phyloP scores from a whole-genome alignment of 2,329 filamentous ascomycete species.

The Stromatinia cepivora region DNA sequence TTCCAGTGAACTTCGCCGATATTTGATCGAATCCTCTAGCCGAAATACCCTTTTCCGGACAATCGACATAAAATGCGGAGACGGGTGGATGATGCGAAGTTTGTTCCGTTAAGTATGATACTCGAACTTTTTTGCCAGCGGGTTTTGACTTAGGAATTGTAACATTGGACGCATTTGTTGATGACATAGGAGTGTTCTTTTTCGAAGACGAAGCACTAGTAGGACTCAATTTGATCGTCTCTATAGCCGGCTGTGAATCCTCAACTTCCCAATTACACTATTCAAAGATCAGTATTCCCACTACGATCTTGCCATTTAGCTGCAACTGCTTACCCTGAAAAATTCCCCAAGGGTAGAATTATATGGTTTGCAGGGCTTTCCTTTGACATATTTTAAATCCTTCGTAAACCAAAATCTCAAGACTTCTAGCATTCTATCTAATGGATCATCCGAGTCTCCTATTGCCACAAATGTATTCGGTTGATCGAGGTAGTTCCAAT shows the following conservation, averaged over 20 bases:
- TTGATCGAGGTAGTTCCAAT: conserved; percentile 97
- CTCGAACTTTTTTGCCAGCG: conserved; percentile 63
- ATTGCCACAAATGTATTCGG: conserved; percentile 83
- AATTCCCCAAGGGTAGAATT: conserved; percentile 97
- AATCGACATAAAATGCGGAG: conserved; percentile 92
- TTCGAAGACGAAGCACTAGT: conserved; percentile 18
- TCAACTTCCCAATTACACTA: conserved; percentile 95
- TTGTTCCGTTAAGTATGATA: conserved; percentile 96
- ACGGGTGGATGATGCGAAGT: conserved; percentile 97
- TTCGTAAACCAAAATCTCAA: conserved; percentile 99
- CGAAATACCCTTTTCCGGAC: conserved; percentile 83
- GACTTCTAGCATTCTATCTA: conserved; percentile 93
- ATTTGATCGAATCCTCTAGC: conserved; percentile 94
- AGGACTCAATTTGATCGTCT: conserved; percentile 26
- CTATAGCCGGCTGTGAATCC: conserved; percentile 68
- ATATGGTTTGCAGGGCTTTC: conserved; percentile 98
- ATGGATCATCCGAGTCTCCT: conserved; percentile 84
- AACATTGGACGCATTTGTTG: conserved; percentile 31
- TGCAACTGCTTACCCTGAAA: conserved; percentile 67
- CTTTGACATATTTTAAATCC: conserved; percentile 97
- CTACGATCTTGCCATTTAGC: background rate
- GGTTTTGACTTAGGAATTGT: conserved; percentile 28
- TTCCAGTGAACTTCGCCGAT: conserved; percentile 96
- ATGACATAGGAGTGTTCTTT: conserved; percentile 25
- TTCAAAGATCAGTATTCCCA: conserved; percentile 25